A percentile compares a stretch with the other conserved stretches of the same genome.
phyloP scores from a whole-genome alignment of 257 asterid species.

The Solanum clarkiae region DNA sequence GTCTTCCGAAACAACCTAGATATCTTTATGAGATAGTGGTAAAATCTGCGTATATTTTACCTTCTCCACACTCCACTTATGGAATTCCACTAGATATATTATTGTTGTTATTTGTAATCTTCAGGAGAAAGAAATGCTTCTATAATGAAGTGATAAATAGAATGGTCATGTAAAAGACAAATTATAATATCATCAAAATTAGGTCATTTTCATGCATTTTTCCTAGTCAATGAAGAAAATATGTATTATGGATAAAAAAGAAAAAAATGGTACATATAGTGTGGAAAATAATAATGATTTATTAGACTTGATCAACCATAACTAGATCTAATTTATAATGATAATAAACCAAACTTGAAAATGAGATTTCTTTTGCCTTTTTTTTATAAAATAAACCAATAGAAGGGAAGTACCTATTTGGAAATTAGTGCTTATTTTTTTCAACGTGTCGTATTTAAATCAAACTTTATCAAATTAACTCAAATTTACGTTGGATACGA shows the following conservation, averaged over 20 bases:
- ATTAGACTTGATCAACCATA: neutral
- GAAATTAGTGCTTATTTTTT: too few species aligned
- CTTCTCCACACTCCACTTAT: rapidly evolving
- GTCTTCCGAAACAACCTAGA: rapidly evolving
- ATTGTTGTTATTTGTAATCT: too few species aligned
- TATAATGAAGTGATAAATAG: neutral
- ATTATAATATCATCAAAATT: neutral
- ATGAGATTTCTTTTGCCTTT: neutral
- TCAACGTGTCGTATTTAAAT: too few species aligned
- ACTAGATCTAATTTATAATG: neutral
- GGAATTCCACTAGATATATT: too few species aligned
- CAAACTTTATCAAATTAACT: too few species aligned
- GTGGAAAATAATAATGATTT: neutral
- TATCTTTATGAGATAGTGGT: too few species aligned
- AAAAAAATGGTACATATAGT: neutral
- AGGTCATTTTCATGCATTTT: neutral
- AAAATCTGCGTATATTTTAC: too few species aligned
- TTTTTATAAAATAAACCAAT: neutral
- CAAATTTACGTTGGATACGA: too few species aligned
- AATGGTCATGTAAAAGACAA: neutral
- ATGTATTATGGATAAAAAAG: neutral
- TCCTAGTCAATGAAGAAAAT: neutral
- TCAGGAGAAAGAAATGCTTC: neutral
- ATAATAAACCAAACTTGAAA: neutral
- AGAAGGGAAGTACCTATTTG: neutral